Conservation (phyloP, 164 flowering plant genomes). For the Macadamia integrifolia region DNA sequence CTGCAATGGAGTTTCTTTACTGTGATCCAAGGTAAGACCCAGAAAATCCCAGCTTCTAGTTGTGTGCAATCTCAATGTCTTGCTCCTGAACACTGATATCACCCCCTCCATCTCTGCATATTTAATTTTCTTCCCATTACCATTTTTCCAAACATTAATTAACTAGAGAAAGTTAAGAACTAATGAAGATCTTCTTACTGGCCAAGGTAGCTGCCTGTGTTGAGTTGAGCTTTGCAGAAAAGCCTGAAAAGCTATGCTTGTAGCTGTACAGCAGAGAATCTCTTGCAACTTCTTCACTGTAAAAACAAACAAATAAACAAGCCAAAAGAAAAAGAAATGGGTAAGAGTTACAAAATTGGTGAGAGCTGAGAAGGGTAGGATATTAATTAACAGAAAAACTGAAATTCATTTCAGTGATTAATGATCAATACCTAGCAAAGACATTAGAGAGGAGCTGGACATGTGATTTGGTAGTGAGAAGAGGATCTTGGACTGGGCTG, state of each 20-base stretch:
- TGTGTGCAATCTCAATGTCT: slow-evolving; percentile 41
- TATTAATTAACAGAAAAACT: neutral
- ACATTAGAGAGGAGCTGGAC: slow-evolving; percentile 47
- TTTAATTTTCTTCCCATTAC: neutral
- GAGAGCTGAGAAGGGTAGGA: neutral
- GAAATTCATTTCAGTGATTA: neutral
- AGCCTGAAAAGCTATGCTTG: slow-evolving; percentile 66
- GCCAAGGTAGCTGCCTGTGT: slow-evolving; percentile 53
- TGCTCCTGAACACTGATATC: slow-evolving; percentile 56
- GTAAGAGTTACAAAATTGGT: neutral
- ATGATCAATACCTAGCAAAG: slow-evolving; percentile 30
- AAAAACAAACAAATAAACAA: neutral
- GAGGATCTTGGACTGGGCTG: slow-evolving; percentile 27
- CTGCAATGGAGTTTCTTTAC: slow-evolving; percentile 32
- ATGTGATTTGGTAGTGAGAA: slow-evolving; percentile 41
- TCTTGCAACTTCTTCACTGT: slow-evolving; percentile 49
- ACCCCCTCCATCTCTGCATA: slow-evolving; percentile 57
- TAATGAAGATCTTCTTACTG: slow-evolving; percentile 29
- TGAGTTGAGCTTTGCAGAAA: slow-evolving; percentile 60
- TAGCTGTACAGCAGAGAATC: slow-evolving; percentile 60
- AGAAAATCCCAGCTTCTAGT: slow-evolving; percentile 85
- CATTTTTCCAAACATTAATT: no score
- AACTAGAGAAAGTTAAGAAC: no score
- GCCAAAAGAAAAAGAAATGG: neutral
- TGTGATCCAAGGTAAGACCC: slow-evolving; percentile 44